phyloP scores from a whole-genome alignment of 2,329 filamentous ascomycete species.

The Pseudogymnoascus sp. region DNA sequence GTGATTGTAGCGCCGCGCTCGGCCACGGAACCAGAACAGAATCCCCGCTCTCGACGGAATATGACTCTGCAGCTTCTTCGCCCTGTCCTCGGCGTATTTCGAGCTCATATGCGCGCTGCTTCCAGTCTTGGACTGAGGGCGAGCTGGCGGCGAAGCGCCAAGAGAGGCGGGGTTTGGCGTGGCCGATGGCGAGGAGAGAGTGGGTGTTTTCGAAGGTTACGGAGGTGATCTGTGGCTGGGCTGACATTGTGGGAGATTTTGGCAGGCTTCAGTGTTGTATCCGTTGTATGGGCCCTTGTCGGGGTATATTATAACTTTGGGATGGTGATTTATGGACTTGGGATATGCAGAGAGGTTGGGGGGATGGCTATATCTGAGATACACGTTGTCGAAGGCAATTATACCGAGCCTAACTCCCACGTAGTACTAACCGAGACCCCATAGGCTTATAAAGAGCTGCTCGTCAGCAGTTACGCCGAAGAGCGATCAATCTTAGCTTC shows the following conservation, averaged over 20 bases:
- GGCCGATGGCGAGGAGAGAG: not conserved
- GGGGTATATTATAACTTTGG: not conserved
- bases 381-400: not conserved
- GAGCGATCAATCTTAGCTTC: not conserved
- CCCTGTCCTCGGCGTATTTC: not conserved
- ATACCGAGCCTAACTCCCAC: not conserved
- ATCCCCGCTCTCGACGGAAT: not conserved
- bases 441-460: not conserved
- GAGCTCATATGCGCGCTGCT: not conserved
- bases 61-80: not conserved
- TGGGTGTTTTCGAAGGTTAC: not conserved
- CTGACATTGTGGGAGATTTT: not conserved
- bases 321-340: not conserved
- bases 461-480: not conserved
- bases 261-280: not conserved
- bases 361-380: not conserved
- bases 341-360: not conserved
- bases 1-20: slow-evolving; percentile 21
- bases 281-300: not conserved
- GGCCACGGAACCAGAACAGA: slow-evolving; percentile 38
- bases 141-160: not conserved
- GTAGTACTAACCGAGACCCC: not conserved
- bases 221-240: not conserved
- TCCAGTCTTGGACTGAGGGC: not conserved
- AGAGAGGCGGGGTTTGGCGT: not conserved